Base-by-base conservation (phyloP, 1,139 yeast genomes). In the Suhomyces wounanorum region DNA sequence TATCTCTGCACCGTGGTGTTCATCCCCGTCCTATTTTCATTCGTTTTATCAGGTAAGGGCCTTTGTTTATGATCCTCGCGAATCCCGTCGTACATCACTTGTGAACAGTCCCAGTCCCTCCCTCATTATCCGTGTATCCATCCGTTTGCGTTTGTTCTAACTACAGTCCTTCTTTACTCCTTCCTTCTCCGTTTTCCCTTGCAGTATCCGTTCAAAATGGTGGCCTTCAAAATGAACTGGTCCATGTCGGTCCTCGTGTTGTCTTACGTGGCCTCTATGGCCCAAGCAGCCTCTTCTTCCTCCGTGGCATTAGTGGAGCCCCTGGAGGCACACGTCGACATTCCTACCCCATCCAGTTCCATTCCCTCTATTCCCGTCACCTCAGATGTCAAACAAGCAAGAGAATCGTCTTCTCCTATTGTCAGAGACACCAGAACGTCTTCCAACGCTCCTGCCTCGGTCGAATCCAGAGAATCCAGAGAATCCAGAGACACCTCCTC, bases 91-190 rank as follows among this genome's bases (percentile, higher is more conserved):
- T 30, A 5, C 14, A 6, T 30, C 33, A 11, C 33, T 30, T 30
- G 33, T 30, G 14, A 30, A 11, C 33, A 30, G 14, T 11, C 14
- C 30, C n/a, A n/a, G 8, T 38, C 40, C 40, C 26, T 23, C 40
- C 13, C 28, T 18, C 28, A 30, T 10, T 30, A 18, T 26, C 42
- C 42, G 42, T 39, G 10, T 39, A 39, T 25, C 14, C 33, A 30
- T 33, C 42, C 33, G 52, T 40, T 48, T 48, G 53, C 38, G 44
- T 49, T 51, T 47, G 41, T 49, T 43, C 58, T 54, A 56, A 56
- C 59, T 55, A 52, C 54, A 55, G 59, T 56, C 59, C 36, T 55
- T 56, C 59, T 49, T 56, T 56, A 33, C 31, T 17, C 31, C 16
- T 36, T 42, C 45, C 36, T 49, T 46, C 49, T 30, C 38, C 16